A percentile compares a stretch with the other conserved stretches of the same genome.
Conservation (phyloP, 139 green algal species). For the Parachlorella kessleri region DNA sequence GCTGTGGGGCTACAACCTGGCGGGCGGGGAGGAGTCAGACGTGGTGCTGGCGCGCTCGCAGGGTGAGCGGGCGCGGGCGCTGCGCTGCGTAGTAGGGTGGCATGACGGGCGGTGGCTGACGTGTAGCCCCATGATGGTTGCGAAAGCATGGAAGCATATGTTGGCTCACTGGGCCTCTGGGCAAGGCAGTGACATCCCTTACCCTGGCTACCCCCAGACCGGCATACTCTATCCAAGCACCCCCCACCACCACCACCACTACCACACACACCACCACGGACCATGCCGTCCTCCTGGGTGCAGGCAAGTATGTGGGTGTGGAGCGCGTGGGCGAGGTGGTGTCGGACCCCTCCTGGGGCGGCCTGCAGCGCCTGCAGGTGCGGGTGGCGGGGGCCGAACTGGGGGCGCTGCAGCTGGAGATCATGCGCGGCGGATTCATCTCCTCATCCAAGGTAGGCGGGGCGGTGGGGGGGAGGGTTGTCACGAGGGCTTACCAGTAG, state of each 20-base stretch:
- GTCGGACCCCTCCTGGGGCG: not conserved
- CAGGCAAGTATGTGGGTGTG: conserved; percentile 34
- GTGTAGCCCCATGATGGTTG: no score
- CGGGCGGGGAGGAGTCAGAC: conserved; percentile 8
- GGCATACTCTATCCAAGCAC: no score
- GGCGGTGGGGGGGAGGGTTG: no score
- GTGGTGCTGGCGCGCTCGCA: conserved; percentile 38
- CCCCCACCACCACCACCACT: no score
- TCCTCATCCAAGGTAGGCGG: conserved; percentile 26
- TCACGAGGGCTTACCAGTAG: no score
- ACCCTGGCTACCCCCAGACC: no score
- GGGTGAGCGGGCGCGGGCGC: conserved; percentile 22
- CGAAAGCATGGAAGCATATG: no score
- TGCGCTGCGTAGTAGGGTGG: no score
- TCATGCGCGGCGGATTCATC: conserved; percentile 44
- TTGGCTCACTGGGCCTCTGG: no score
- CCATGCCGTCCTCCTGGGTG: not conserved
- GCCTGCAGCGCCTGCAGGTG: conserved; percentile 32
- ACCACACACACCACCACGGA: no score
- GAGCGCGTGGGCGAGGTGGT: conserved; percentile 19
- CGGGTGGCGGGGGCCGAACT: not conserved
- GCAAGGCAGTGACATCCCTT: no score
- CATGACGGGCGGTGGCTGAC: no score
- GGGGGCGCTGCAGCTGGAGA: conserved; percentile 47
- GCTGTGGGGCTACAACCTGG: conserved; percentile 46